Evolutionary conservation across 768 basidiomycete genomes (phyloP).

Genomic region (Hygrocybe coccinea): DNA sequence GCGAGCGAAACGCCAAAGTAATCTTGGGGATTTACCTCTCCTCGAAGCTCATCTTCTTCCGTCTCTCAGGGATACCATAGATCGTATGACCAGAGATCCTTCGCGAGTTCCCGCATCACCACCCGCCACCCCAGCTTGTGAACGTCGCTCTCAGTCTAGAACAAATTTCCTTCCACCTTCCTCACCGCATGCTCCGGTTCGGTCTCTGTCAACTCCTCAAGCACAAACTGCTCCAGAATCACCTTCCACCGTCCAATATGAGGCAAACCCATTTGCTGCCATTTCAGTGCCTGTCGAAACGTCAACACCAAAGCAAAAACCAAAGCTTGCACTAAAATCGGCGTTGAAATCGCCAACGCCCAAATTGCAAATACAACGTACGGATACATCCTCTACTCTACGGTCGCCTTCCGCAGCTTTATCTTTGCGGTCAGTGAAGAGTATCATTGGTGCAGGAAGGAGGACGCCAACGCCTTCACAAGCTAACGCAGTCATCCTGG

Average conservation of each 20-base stretch:
- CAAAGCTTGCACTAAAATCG: constrained; percentile 36
- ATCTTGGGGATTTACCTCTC: constrained; percentile 50
- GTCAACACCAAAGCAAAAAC: constrained; percentile 30
- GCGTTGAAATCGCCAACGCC: constrained; percentile 36
- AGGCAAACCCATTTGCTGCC: not conserved
- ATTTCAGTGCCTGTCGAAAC: constrained; percentile 15
- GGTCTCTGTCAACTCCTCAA: constrained; percentile 14
- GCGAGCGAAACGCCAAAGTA: constrained; percentile 35
- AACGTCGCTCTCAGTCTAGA: not conserved
- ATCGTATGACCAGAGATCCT: constrained; percentile 63
- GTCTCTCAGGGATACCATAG: constrained; percentile 65
- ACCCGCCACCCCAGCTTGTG: not conserved
- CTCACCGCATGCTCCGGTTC: not conserved
- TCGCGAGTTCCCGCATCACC: constrained; percentile 14
- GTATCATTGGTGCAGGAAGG: constrained; percentile 10
- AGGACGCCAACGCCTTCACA: constrained; percentile 1
- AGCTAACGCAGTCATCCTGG: not conserved
- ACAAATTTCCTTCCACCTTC: not conserved
- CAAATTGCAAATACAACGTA: constrained; percentile 17
- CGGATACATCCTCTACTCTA: constrained; percentile 2
- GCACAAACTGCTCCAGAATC: not conserved
- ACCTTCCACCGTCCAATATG: not conserved
- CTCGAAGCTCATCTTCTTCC: constrained; percentile 64
- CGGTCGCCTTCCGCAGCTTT: constrained; percentile 16
- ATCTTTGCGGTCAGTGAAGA: constrained; percentile 27